phyloP scores from a whole-genome alignment of 306 rosid genomes.

The Cucumis cinereus region DNA sequence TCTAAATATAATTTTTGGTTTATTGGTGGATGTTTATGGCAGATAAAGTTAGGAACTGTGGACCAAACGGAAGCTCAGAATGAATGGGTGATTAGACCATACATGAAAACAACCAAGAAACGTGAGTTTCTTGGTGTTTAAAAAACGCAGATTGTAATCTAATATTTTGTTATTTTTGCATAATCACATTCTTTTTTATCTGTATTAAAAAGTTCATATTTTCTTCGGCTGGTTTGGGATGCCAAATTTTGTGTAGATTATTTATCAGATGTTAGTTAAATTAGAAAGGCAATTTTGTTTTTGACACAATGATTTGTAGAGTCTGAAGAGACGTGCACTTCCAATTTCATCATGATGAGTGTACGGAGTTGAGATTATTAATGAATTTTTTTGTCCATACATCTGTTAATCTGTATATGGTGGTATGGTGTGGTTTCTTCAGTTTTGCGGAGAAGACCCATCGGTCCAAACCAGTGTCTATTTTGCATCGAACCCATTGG shows the following conservation, averaged over 20 bases:
- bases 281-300: background rate
- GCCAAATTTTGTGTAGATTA: background rate
- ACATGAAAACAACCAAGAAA: conserved; percentile 67
- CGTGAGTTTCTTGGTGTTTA: conserved; percentile 44
- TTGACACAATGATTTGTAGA: background rate
- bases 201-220: background rate
- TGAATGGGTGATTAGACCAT: conserved; percentile 76
- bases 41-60: conserved; percentile 75
- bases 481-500: too few relatives aligned
- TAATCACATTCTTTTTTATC: background rate
- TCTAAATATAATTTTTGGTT: background rate
- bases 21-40: conserved; percentile 9
- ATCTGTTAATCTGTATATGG: too few relatives aligned
- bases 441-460: too few relatives aligned
- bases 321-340: background rate
- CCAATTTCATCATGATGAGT: too few relatives aligned
- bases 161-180: background rate
- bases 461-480: too few relatives aligned
- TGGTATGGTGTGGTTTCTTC: too few relatives aligned
- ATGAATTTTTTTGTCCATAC: too few relatives aligned
- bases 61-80: conserved; percentile 70
- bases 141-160: background rate
- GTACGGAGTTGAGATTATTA: background rate
- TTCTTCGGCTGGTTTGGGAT: background rate
- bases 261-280: background rate